Conservation (phyloP, 352 stramenopile genomes). For the Phytophthora constricta region DNA sequence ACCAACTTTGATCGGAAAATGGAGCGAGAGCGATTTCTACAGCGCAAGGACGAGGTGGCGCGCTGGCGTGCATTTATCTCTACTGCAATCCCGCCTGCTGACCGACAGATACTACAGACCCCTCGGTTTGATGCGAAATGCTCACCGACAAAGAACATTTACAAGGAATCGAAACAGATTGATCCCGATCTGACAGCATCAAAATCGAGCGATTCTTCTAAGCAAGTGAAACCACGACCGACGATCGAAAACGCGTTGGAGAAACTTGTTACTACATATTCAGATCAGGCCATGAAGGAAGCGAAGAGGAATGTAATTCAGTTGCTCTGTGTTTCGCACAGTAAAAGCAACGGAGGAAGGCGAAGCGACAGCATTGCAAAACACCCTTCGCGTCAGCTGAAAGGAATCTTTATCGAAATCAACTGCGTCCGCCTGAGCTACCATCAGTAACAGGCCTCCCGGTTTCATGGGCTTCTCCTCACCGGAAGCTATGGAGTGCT, state of each 20-base stretch:
- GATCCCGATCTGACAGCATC: too few relatives aligned
- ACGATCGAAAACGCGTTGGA: neutral
- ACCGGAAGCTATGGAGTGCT: conserved; percentile 15
- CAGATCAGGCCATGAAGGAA: conserved; percentile 17
- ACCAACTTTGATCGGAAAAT: conserved; percentile 41
- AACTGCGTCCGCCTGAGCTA: conserved; percentile 25
- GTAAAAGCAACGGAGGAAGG: conserved; percentile 3
- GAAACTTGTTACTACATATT: conserved; percentile 15
- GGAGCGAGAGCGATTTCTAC: conserved; percentile 30
- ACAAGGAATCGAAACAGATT: too few relatives aligned
- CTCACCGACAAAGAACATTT: neutral
- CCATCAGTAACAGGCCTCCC: conserved; percentile 12
- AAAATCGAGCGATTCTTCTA: too few relatives aligned
- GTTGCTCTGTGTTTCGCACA: neutral
- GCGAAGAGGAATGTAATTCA: conserved; percentile 18
- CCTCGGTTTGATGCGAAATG: neutral
- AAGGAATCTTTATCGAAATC: conserved; percentile 35
- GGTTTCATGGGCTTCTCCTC: neutral
- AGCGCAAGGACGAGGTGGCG: conserved; percentile 33
- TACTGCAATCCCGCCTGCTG: neutral
- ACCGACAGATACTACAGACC: conserved; percentile 4
- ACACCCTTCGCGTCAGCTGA: conserved; percentile 7
- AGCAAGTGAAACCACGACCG: neutral
- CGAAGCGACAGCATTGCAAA: neutral
- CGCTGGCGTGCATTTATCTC: conserved; percentile 32